These are phyloP conservation scores for Kodamaea anthophila DNA, from an alignment of 1,139 yeast genomes.

Conservation along the genomic window DNA sequence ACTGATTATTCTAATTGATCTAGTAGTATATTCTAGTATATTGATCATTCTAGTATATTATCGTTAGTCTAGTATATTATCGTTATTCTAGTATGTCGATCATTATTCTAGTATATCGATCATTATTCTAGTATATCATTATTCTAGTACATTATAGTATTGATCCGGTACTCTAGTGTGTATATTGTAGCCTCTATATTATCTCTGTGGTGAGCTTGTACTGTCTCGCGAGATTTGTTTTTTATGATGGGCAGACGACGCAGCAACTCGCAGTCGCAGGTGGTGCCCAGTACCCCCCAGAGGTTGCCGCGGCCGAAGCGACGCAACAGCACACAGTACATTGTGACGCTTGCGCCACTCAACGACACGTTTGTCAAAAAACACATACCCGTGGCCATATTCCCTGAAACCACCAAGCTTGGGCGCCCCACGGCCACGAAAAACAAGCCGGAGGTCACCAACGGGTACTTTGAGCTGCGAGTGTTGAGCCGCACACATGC, in stretches of 20 bases:
- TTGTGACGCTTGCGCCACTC: constrained; percentile 64
- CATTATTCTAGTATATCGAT: neutral
- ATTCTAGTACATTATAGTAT: neutral
- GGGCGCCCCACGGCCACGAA: constrained; percentile 83
- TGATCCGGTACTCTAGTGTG: neutral
- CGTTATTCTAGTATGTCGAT: neutral
- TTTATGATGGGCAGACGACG: constrained; percentile 21
- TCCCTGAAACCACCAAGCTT: constrained; percentile 77
- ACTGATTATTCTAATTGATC: too few species aligned
- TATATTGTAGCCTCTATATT: too few species aligned
- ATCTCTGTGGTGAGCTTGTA: constrained; percentile 1
- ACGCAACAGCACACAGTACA: constrained; percentile 36
- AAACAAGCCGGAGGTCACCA: constrained; percentile 68
- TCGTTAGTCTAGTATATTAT: neutral
- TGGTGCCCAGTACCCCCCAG: constrained; percentile 11
- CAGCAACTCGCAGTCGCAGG: constrained; percentile 38
- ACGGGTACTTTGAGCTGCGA: constrained; percentile 91
- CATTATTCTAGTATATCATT: neutral
- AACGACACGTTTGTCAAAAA: constrained; percentile 82
- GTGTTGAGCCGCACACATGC: constrained; percentile 94
- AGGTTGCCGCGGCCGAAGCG: constrained; percentile 15
- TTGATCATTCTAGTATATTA: too few species aligned
- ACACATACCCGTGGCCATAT: constrained; percentile 69
- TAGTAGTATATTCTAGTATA: too few species aligned
- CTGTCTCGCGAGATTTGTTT: constrained; percentile 1